These are phyloP conservation scores for Candida glucosophila DNA, from an alignment of 1,139 yeast species.

Conservation along the genomic window DNA sequence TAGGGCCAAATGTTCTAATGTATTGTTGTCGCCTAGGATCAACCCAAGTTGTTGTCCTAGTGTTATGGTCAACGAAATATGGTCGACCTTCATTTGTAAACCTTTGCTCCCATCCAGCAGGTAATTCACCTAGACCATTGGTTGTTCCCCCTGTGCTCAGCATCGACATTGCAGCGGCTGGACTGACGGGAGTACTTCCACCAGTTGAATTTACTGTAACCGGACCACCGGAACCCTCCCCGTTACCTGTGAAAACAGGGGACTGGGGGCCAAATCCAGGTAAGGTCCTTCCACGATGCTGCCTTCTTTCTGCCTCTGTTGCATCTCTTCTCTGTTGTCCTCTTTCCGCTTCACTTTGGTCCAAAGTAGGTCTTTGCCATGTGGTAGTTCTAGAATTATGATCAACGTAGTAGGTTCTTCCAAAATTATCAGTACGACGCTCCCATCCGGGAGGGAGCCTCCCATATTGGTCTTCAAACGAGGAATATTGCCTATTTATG, in stretches of 20 bases:
- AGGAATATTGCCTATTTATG: constrained; percentile 58
- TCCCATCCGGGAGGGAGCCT: constrained; percentile 99
- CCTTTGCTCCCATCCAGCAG: constrained; percentile 98
- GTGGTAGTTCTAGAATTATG: constrained; percentile 97
- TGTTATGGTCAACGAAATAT: constrained; percentile 95
- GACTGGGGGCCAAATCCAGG: constrained; percentile 61
- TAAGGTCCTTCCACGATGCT: constrained; percentile 82
- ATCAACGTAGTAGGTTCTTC: constrained; percentile 95
- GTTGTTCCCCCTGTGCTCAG: constrained; percentile 90
- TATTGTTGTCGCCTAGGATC: constrained; percentile 99
- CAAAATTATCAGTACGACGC: constrained; percentile 93
- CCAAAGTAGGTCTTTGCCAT: constrained; percentile 90
- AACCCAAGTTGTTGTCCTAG: constrained; percentile 99
- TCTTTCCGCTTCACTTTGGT: constrained; percentile 60
- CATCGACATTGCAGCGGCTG: constrained; percentile 69
- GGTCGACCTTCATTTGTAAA: constrained; percentile 98
- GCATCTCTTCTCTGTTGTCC: constrained; percentile 50
- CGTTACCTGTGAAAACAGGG: constrained; percentile 17
- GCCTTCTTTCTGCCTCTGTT: constrained; percentile 83
- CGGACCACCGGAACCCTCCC: constrained; percentile 28
- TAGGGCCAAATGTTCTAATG: constrained; percentile 88
- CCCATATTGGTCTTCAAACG: constrained; percentile 95
- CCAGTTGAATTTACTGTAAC: constrained; percentile 41
- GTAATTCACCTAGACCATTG: constrained; percentile 92
- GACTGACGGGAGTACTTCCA: constrained; percentile 43